phyloP scores from a whole-genome alignment of 108 stramenopile genomes.

The Parmales sp. region DNA sequence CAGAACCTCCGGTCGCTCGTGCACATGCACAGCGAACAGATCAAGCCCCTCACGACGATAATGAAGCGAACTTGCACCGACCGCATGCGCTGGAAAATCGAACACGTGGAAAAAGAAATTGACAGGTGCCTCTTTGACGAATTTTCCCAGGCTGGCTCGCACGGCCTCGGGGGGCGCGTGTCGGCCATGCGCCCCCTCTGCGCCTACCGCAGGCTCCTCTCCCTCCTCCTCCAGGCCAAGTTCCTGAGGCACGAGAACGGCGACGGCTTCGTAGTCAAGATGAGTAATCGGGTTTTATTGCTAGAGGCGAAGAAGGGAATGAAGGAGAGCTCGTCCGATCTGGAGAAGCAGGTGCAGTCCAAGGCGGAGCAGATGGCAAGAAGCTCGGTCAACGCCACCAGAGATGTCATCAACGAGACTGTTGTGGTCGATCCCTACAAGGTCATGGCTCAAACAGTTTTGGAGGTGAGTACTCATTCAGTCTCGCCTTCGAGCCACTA shows the following conservation, averaged over 20 bases:
- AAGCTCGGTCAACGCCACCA: neutral
- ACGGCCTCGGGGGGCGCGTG: neutral
- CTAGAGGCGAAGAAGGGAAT: neutral
- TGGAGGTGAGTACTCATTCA: too few species aligned
- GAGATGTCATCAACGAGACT: neutral
- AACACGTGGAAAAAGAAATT: too few species aligned
- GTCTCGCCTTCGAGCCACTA: too few species aligned
- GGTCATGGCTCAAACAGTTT: conserved; percentile 7
- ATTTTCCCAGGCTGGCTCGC: neutral
- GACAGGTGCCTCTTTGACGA: neutral
- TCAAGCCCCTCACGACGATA: neutral
- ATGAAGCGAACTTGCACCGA: neutral
- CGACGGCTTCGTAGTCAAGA: neutral
- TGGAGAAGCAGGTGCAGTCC: neutral
- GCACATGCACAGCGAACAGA: neutral
- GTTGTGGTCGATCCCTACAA: neutral
- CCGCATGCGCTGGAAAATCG: neutral
- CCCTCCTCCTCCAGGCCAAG: neutral
- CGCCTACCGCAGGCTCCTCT: conserved; percentile 3
- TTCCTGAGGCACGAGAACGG: neutral
- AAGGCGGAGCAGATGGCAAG: neutral
- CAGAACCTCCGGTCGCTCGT: neutral
- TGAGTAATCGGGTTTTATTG: too few species aligned
- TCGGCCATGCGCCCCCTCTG: neutral
- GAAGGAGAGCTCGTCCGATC: neutral